Conservation (phyloP, 257 asterid genomes). For the Solanum sitiens region DNA sequence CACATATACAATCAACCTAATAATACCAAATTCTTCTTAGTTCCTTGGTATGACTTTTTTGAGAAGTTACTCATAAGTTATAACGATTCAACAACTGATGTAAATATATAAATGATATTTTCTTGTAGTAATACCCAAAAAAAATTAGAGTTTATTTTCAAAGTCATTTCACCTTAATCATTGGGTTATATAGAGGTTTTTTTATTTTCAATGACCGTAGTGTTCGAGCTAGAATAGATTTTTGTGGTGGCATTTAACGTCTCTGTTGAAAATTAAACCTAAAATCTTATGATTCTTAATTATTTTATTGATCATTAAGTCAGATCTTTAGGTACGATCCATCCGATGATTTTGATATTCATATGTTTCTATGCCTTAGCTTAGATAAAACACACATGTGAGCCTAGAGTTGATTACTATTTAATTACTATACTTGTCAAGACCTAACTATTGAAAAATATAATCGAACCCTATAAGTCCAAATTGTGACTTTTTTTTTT, state of each 20-base stretch:
- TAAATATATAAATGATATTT: no score
- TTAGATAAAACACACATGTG: not conserved
- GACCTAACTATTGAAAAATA: not conserved
- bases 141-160: no score
- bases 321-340: not conserved
- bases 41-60: not conserved
- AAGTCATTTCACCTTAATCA: not conserved
- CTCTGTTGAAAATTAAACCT: not conserved
- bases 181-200: not conserved
- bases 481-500: not conserved
- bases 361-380: not conserved
- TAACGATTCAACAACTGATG: not conserved
- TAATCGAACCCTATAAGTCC: not conserved
- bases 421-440: not conserved
- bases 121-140: not conserved
- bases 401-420: not conserved
- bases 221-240: not conserved
- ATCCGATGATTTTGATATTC: not conserved
- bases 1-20: not conserved
- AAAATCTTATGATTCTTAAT: no score
- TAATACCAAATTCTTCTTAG: not conserved
- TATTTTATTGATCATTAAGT: no score
- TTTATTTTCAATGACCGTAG: no score
- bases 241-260: not conserved
- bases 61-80: not conserved